Percentiles rank a stretch among this genome's conserved stretches.
These are phyloP conservation scores for Venturia asperata DNA, from an alignment of 2,329 filamentous ascomycete genomes.

Conservation along the genomic window DNA sequence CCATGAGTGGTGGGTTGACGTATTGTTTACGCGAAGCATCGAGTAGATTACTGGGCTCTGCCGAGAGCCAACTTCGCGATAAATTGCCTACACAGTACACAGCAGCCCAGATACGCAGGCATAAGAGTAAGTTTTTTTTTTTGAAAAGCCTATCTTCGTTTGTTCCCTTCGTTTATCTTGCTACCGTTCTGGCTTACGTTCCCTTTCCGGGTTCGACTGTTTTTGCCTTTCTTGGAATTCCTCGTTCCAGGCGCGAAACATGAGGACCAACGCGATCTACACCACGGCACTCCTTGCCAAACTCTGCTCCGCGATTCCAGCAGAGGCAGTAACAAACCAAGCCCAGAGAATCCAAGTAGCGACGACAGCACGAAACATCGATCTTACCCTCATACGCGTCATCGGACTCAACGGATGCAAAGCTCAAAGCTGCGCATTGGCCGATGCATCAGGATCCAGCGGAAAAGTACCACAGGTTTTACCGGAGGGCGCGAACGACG, in stretches of 20 bases:
- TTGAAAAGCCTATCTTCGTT: background rate
- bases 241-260: background rate
- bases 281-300: background rate
- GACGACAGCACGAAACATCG: background rate
- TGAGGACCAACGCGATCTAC: background rate
- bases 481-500: slow-evolving; percentile 13
- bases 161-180: background rate
- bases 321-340: background rate
- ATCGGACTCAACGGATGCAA: slow-evolving; percentile 11
- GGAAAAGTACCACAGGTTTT: background rate
- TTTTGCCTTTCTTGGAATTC: background rate
- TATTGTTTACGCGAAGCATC: background rate
- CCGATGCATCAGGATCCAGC: slow-evolving; percentile 11
- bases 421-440: slow-evolving; percentile 14
- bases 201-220: background rate
- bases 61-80: background rate
- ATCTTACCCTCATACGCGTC: background rate
- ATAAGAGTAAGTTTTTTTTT: background rate
- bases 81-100: background rate
- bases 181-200: background rate
- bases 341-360: background rate
- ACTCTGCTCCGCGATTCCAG: background rate
- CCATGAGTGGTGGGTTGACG: background rate
- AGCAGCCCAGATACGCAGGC: too few relatives aligned
- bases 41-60: background rate